Percentiles rank a stretch among this genome's conserved stretches.
Conservation (phyloP, 441 rosid species). For the Syzygium malaccense region DNA sequence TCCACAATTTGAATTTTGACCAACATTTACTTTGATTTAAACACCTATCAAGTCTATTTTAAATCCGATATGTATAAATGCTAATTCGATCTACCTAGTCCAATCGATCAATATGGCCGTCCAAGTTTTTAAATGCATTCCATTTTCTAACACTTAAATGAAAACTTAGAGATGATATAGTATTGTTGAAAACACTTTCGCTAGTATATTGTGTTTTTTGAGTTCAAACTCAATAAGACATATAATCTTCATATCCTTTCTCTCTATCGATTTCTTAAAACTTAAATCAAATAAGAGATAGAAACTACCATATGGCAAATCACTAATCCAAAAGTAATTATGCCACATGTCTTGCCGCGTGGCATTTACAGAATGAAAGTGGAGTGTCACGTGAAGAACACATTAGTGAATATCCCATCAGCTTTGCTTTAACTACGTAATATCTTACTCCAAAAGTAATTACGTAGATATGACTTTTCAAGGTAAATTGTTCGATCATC, state of each 20-base stretch:
- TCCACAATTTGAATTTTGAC: background rate
- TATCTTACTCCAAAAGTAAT: background rate
- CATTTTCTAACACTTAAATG: background rate
- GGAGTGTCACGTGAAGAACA: background rate
- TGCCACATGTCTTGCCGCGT: background rate
- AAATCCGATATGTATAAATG: background rate
- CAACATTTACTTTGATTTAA: background rate
- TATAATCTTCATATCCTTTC: background rate
- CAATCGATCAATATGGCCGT: background rate
- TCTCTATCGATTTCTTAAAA: background rate
- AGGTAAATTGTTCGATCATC: background rate
- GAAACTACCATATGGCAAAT: background rate
- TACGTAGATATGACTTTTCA: background rate
- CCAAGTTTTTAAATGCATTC: background rate
- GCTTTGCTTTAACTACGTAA: background rate
- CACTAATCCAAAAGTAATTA: background rate
- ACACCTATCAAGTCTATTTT: background rate
- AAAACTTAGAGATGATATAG: background rate
- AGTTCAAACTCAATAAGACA: background rate
- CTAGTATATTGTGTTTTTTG: background rate
- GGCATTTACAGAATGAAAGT: background rate
- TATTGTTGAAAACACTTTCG: background rate
- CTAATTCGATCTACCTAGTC: background rate
- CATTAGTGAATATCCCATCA: background rate
- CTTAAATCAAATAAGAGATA: background rate